These are phyloP conservation scores for Mrakiaceae sp. DNA, from an alignment of 1,284 basidiomycete genomes.

Conservation along the genomic window DNA sequence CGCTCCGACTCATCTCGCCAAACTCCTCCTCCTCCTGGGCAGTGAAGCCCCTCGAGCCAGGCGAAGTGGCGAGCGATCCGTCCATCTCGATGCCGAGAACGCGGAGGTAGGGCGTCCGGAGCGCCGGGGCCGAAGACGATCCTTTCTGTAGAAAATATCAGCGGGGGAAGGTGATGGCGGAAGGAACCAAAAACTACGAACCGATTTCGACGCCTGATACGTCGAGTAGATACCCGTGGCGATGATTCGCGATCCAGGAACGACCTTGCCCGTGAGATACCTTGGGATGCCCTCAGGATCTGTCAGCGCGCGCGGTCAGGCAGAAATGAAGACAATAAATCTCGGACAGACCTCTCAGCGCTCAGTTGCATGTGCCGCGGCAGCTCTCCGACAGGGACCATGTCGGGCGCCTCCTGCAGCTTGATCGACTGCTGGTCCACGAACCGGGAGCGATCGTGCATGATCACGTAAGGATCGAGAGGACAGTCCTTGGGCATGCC, in stretches of 20 bases:
- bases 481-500: slow-evolving; percentile 86
- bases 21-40: slow-evolving; percentile 97
- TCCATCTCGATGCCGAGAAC: slow-evolving; percentile 85
- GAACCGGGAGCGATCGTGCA: slow-evolving; percentile 90
- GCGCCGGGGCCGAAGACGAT: slow-evolving; percentile 57
- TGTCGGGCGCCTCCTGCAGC: slow-evolving; percentile 96
- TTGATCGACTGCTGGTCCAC: slow-evolving; percentile 95
- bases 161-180: background rate
- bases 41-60: slow-evolving; percentile 60
- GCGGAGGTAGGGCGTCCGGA: slow-evolving; percentile 89
- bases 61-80: slow-evolving; percentile 46
- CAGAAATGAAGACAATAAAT: background rate
- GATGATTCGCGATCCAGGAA: slow-evolving; percentile 87
- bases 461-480: slow-evolving; percentile 88
- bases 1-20: slow-evolving; percentile 73
- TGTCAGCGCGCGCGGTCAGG: background rate
- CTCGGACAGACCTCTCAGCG: slow-evolving; percentile 50
- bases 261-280: slow-evolving; percentile 77
- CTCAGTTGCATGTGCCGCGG: slow-evolving; percentile 92
- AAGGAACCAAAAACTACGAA: slow-evolving; percentile 33
- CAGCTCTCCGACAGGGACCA: slow-evolving; percentile 98
- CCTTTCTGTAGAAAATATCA: slow-evolving; percentile 44
- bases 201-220: slow-evolving; percentile 73
- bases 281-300: slow-evolving; percentile 19
- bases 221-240: slow-evolving; percentile 97